A percentile compares a stretch with the other conserved stretches of the same genome.
Conservation (phyloP, 305 asterid genomes). For the Ilex paraguariensis region DNA sequence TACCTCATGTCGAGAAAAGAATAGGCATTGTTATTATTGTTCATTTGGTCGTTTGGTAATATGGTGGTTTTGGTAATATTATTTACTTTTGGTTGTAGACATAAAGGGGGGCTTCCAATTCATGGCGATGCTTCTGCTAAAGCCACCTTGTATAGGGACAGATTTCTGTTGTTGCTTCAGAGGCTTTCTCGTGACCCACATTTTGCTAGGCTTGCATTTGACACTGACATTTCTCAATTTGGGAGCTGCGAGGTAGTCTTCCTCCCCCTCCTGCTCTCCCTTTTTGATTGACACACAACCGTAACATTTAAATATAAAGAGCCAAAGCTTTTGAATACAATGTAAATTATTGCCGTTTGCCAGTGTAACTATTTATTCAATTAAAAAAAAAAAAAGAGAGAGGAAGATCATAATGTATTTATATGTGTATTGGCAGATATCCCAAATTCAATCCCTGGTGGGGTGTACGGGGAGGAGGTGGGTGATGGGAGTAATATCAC, state of each 20-base stretch:
- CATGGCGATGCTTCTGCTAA: conserved; percentile 91
- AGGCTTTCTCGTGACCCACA: conserved; percentile 85
- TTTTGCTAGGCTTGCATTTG: conserved; percentile 69
- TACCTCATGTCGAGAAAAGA: too few relatives aligned
- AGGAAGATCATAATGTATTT: not conserved
- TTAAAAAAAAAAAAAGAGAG: too few relatives aligned
- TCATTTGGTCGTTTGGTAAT: too few relatives aligned
- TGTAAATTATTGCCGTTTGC: too few relatives aligned
- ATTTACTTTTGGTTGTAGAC: conserved; percentile 26
- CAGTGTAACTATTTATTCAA: too few relatives aligned
- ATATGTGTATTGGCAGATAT: conserved; percentile 50
- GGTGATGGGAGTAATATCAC: conserved; percentile 97
- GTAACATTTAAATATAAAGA: too few relatives aligned
- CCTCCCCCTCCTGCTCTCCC: not conserved
- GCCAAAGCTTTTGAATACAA: too few relatives aligned
- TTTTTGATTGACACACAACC: not conserved
- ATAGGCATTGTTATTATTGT: too few relatives aligned
- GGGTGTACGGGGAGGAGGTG: conserved; percentile 81
- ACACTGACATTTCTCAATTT: conserved; percentile 52
- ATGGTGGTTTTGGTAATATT: too few relatives aligned
- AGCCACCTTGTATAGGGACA: conserved; percentile 69
- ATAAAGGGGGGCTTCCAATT: conserved; percentile 57
- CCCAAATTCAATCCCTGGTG: conserved; percentile 88
- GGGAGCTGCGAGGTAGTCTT: conserved; percentile 75
- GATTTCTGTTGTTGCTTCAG: conserved; percentile 76